Evolutionary conservation across 768 basidiomycete species (phyloP).

Genomic region (Termitomyces sp.): DNA sequence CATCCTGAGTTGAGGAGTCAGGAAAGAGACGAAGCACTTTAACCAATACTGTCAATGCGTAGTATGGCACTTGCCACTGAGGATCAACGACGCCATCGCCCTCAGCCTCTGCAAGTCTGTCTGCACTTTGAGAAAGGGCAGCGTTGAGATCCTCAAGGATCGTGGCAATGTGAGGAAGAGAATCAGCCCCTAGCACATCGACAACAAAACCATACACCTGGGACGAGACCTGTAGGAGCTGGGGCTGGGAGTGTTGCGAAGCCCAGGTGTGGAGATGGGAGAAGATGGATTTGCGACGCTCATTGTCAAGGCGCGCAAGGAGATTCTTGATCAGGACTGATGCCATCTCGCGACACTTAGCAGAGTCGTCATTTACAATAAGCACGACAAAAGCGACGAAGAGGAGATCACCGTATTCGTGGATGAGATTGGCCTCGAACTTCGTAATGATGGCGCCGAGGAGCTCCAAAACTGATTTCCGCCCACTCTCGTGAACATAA

Average conservation of each 20-base stretch:
- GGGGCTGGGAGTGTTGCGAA: slow-evolving; percentile 47
- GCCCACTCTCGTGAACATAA: slow-evolving; percentile 86
- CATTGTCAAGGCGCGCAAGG: slow-evolving; percentile 60
- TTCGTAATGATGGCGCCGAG: slow-evolving; percentile 81
- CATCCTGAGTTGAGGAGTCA: slow-evolving; percentile 35
- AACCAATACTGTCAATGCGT: slow-evolving; percentile 59
- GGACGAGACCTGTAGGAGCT: slow-evolving; percentile 66
- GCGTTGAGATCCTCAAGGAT: slow-evolving; percentile 55
- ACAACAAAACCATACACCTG: slow-evolving; percentile 82
- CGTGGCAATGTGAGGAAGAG: slow-evolving; percentile 34
- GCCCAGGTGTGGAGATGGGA: slow-evolving; percentile 81
- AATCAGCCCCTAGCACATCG: slow-evolving; percentile 53
- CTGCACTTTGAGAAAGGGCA: slow-evolving; percentile 38
- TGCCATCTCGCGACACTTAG: slow-evolving; percentile 86
- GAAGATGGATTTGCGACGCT: slow-evolving; percentile 48
- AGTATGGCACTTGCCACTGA: slow-evolving; percentile 82
- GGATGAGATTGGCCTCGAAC: slow-evolving; percentile 68
- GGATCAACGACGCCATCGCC: slow-evolving; percentile 44
- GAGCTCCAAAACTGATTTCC: slow-evolving; percentile 91
- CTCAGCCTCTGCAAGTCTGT: slow-evolving; percentile 33
- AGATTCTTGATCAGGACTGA: slow-evolving; percentile 77
- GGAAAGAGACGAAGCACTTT: slow-evolving; percentile 61
- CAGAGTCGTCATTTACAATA: slow-evolving; percentile 89
- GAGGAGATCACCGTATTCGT: slow-evolving; percentile 81
- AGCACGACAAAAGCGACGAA: slow-evolving; percentile 92